Evolutionary conservation across 495 filamentous ascomycete genomes (phyloP).

Genomic region (Trichocladium uniseriatum): DNA sequence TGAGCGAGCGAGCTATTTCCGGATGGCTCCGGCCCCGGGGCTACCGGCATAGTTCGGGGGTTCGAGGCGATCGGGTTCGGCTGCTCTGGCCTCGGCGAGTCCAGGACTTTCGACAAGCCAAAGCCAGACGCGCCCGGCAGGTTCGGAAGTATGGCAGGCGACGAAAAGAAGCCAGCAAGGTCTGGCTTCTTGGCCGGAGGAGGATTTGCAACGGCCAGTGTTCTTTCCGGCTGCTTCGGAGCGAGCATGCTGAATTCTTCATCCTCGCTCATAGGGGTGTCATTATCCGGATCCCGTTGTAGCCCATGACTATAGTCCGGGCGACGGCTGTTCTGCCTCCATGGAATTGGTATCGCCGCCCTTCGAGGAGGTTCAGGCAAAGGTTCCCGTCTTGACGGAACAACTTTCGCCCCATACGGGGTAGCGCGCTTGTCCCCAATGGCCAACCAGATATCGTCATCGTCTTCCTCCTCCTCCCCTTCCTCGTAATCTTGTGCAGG

Average conservation of each 20-base stretch:
- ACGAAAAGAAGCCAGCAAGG: constrained; percentile 40
- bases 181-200: constrained; percentile 25
- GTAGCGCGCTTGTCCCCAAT: constrained; percentile 35
- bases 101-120: constrained; percentile 6
- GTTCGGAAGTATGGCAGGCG: constrained; percentile 33
- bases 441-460: constrained; percentile 41
- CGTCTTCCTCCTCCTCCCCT: constrained; percentile 24
- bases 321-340: constrained; percentile 29
- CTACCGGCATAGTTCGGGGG: not conserved
- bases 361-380: constrained; percentile 23
- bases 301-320: constrained; percentile 26
- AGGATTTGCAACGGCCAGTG: not conserved
- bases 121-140: not conserved
- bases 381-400: constrained; percentile 9
- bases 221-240: constrained; percentile 1
- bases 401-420: constrained; percentile 19
- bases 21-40: not conserved
- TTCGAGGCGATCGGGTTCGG: not conserved
- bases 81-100: not conserved
- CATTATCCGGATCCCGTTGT: constrained; percentile 8
- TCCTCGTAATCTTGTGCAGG: not conserved
- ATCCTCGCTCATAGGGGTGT: not conserved
- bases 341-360: constrained; percentile 37
- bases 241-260: constrained; percentile 32
- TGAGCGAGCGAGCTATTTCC: constrained; percentile 8